These are phyloP conservation scores for Zasmidium angulare DNA, from an alignment of 2,329 filamentous ascomycete species.

Conservation along the genomic window DNA sequence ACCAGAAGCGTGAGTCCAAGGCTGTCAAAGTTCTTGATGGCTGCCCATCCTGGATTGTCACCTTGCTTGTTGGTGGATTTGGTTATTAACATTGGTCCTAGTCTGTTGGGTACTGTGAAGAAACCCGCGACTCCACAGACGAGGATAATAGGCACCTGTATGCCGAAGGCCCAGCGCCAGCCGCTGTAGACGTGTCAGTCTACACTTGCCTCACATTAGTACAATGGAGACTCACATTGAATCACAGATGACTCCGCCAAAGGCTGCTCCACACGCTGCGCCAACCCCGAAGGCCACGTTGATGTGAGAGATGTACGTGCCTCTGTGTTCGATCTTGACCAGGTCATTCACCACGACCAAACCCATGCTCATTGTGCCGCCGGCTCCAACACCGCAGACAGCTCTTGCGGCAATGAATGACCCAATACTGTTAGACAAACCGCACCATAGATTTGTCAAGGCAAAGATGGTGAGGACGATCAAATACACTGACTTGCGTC, in stretches of 20 bases:
- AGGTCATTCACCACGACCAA: slow-evolving; percentile 72
- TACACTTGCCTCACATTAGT: not conserved
- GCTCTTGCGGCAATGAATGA: slow-evolving; percentile 70
- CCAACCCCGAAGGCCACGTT: slow-evolving; percentile 62
- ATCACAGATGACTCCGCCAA: slow-evolving; percentile 70
- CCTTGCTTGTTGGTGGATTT: slow-evolving; percentile 37
- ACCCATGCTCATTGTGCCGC: slow-evolving; percentile 67
- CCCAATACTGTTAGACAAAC: slow-evolving; percentile 64
- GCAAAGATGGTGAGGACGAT: slow-evolving; percentile 63
- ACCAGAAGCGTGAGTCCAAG: slow-evolving; percentile 51
- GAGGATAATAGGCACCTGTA: slow-evolving; percentile 53
- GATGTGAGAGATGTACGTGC: slow-evolving; percentile 68
- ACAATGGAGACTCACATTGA: slow-evolving; percentile 40
- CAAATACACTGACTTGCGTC: slow-evolving; percentile 54
- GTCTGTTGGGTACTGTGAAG: slow-evolving; percentile 44
- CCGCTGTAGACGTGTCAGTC: slow-evolving; percentile 41
- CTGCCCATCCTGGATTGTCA: slow-evolving; percentile 35
- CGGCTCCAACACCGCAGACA: slow-evolving; percentile 70
- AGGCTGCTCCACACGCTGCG: slow-evolving; percentile 60
- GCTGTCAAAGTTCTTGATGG: slow-evolving; percentile 51
- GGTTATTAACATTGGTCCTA: slow-evolving; percentile 48
- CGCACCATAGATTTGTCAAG: slow-evolving; percentile 68
- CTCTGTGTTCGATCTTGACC: slow-evolving; percentile 71
- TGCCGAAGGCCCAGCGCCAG: slow-evolving; percentile 69
- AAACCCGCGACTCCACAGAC: slow-evolving; percentile 44